phyloP scores from a whole-genome alignment of 768 basidiomycete genomes.

The Mycena rosella region DNA sequence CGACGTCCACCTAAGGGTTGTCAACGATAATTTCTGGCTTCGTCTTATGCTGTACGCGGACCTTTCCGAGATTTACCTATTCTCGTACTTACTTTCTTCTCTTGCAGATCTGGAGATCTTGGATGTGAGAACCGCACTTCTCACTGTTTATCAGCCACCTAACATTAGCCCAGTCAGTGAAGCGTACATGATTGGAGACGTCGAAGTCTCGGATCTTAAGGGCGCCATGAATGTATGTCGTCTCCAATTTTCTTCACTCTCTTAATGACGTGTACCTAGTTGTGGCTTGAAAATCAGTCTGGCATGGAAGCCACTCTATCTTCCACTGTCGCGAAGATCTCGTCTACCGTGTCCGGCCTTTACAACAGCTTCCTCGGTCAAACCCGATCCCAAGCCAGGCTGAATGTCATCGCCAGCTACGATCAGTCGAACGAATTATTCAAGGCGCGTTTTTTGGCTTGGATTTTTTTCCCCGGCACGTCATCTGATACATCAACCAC shows the following conservation, averaged over 20 bases:
- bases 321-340: slow-evolving; percentile 66
- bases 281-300: slow-evolving; percentile 76
- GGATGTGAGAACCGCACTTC: slow-evolving; percentile 63
- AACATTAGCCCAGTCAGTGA: slow-evolving; percentile 67
- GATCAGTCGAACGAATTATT: slow-evolving; percentile 94
- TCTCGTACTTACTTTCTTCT: slow-evolving; percentile 38
- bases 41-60: slow-evolving; percentile 70
- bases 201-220: slow-evolving; percentile 71
- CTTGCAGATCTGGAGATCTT: slow-evolving; percentile 67
- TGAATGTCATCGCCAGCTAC: slow-evolving; percentile 92
- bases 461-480: too few species aligned
- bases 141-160: slow-evolving; percentile 23
- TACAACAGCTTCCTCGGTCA: slow-evolving; percentile 83
- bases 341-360: slow-evolving; percentile 71
- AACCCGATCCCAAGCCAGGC: slow-evolving; percentile 76
- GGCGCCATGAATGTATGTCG: slow-evolving; percentile 71
- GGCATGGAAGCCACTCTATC: slow-evolving; percentile 71
- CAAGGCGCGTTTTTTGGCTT: slow-evolving; percentile 59
- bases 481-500: slow-evolving; percentile 19
- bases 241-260: slow-evolving; percentile 12
- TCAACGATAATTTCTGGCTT: slow-evolving; percentile 76
- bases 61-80: slow-evolving; percentile 27
- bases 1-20: slow-evolving; percentile 69
- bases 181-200: slow-evolving; percentile 80
- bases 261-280: slow-evolving; percentile 54